Base-by-base conservation (phyloP, 2,329 filamentous ascomycete genomes). In the Ustilaginoidea virens region DNA sequence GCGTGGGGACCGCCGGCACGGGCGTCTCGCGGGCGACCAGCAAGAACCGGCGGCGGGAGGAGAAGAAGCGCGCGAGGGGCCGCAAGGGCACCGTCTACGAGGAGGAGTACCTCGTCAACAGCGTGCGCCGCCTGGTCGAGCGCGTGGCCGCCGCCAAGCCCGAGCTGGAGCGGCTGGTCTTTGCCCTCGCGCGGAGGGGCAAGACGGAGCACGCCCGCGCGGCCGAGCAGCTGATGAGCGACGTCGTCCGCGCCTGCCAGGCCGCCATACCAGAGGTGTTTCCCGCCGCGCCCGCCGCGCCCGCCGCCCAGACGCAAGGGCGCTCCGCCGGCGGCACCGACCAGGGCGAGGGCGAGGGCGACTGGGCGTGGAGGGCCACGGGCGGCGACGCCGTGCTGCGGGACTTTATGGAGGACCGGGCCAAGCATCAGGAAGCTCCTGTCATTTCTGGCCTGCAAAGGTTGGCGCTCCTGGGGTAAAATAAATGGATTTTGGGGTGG, bases 11-110 rank as follows among this genome's bases (percentile, higher is more conserved):
- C 13, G 65, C 73, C 2, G 78, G 74, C 13, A 86, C 79, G 9
- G 71, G 74, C 17, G 74, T 79, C 3, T 80, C 74, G 28, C 69
- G 85, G 9, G 79, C 79, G 33, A 93, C 83, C 23, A 80, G 73
- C 46, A 92, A 90, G 62, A 94, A 92, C 47, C 74, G 85, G 29
- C 66, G 78, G 15, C 68, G 85, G 13, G 90, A 98, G 53, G 90
- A 98, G 61, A 74, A 92, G 51, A 98, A 98, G 66, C 74, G 87
- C 11, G 90, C 90, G 1, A 65, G 83, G 6, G 90, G 90, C 15
- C 87, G 93, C 51, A 96, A 96, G 61, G 90, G 90, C 8, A 93
- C 82, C 11, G 81, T 98, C 5, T 98, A 98, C 52, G 90, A 98
- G 52, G 87, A 96, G 48, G 90, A 96, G 53, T 98, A 98, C 51